These are phyloP conservation scores for Flaveria ramosissima DNA, from an alignment of 129 eudicot species.

Conservation along the genomic window DNA sequence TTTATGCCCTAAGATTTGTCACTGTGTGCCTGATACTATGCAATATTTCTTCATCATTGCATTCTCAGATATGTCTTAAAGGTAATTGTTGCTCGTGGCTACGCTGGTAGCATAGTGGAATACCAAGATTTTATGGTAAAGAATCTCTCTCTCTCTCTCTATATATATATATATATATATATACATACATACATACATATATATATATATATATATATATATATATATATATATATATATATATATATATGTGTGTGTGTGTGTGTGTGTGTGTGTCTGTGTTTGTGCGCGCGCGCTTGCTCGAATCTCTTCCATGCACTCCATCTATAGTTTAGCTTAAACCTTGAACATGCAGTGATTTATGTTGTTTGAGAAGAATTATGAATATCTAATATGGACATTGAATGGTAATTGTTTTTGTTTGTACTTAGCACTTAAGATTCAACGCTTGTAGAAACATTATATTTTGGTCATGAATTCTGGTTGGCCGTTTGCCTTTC, in stretches of 20 bases:
- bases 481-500: background rate
- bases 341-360: background rate
- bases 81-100: slow-evolving; percentile 85
- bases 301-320: background rate
- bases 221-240: too few relatives aligned
- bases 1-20: background rate
- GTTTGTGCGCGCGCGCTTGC: background rate
- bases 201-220: too few relatives aligned
- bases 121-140: slow-evolving; percentile 86
- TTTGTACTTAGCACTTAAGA: background rate
- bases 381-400: background rate
- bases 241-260: too few relatives aligned
- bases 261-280: background rate
- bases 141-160: background rate
- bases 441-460: background rate
- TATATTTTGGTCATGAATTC: background rate
- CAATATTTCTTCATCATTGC: slow-evolving; percentile 15
- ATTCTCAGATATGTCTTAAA: slow-evolving; percentile 75
- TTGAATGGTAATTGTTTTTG: background rate
- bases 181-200: too few relatives aligned
- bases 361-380: background rate
- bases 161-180: too few relatives aligned
- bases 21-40: background rate
- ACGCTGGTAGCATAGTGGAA: slow-evolving; percentile 82
- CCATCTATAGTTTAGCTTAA: background rate